Evolutionary conservation across 768 basidiomycete species (phyloP), one percentile per base, ranked within the genome.

Genomic region (Rhodosporidiobolus sp.): DNA sequence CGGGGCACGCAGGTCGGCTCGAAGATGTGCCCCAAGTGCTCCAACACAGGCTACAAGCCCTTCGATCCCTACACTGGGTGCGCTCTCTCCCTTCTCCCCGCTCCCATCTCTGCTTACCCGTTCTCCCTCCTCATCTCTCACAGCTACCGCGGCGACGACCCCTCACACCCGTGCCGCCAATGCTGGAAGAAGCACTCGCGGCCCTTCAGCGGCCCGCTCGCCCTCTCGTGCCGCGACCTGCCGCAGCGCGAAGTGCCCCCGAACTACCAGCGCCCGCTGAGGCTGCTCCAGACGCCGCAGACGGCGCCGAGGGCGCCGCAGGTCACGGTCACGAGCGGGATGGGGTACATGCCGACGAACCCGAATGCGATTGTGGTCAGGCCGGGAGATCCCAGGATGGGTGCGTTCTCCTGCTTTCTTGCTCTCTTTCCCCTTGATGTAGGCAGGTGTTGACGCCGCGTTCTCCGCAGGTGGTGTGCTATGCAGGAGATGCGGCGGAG

Each of bases 41-140:
- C 8, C 0, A 68, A 68, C 12, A 75, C 69, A 7, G 69, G 74
- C 14, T 75, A 71, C 66, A 75, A 75, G 56, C 71, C 71, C 0
- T 72, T 72, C 52, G 66, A 64, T 9, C 43, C 28, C 0, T 43
- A 43, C 19, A 22, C 48, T 0, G 55, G 50, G 58, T 66, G 65
- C n/a, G 63, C 50, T 1, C 2, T 20, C 46, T 19, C 17, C 24
- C 38, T 12, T 43, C 22, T 12, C 1, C 52, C n/a, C n/a, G n/a
- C 32, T 6, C 22, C 28, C 24, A 5, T 3, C 35, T 54, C 52
- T 11, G 6, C 32, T 11, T 9, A 12, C 8, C 26, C 2, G 2
- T 32, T 16, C 45, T 14, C 16, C 3, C 20, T 19, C 12, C 28
- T 11, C n/a, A n/a, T 14, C 14, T 45, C 16, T 9, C 22, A 1